phyloP scores from a whole-genome alignment of 768 basidiomycete species.

The Lyophyllum decastes region DNA sequence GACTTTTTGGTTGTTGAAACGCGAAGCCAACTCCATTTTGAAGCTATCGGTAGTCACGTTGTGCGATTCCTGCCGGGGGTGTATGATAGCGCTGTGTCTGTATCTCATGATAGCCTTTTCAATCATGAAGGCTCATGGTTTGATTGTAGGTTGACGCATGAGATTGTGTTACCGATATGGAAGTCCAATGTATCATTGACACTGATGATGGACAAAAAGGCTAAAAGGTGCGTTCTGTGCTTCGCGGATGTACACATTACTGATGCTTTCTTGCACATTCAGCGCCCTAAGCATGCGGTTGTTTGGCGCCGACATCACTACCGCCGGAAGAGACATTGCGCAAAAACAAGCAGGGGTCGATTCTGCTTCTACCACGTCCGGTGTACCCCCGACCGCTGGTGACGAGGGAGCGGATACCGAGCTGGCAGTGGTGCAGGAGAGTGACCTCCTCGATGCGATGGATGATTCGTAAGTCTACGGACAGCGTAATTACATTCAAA shows the following conservation, averaged over 20 bases:
- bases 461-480: neutral
- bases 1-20: conserved; percentile 1
- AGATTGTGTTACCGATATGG: conserved; percentile 93
- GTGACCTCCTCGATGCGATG: conserved; percentile 8
- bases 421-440: conserved; percentile 15
- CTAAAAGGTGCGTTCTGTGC: conserved; percentile 70
- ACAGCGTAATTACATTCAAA: neutral
- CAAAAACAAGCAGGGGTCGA: conserved; percentile 8
- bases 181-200: conserved; percentile 86
- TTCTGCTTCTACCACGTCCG: conserved; percentile 1
- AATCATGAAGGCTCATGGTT: conserved; percentile 5
- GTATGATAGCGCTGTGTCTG: conserved; percentile 56
- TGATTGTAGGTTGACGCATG: conserved; percentile 61
- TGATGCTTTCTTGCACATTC: neutral
- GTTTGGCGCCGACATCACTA: conserved; percentile 79
- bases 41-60: conserved; percentile 74
- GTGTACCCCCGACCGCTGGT: neutral
- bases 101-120: conserved; percentile 5
- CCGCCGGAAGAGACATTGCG: conserved; percentile 39
- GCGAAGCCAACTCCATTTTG: neutral
- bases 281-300: conserved; percentile 88
- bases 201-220: conserved; percentile 95
- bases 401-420: neutral
- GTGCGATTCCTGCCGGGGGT: conserved; percentile 64
- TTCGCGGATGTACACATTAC: too few species aligned